Evolutionary conservation across 1,284 basidiomycete genomes (phyloP), one percentile per base, ranked within the genome.

Genomic region (Lignosus rhinocerotis): DNA sequence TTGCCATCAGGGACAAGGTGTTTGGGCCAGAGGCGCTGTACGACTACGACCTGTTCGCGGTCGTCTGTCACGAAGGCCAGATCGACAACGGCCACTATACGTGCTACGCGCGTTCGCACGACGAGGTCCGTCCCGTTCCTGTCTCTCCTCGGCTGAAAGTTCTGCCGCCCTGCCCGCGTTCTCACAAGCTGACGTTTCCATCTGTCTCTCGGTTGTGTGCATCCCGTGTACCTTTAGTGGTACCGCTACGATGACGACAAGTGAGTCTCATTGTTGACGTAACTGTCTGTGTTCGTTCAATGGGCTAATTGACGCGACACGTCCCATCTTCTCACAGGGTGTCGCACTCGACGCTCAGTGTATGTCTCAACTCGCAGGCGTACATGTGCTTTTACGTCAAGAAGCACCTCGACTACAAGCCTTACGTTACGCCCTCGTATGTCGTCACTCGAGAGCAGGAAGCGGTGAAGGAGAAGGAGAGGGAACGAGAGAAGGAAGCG

Each of bases 361-460:
- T 80, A 1, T 90, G 88, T 53, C 79, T 94, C 41, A 76, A 72
- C 56, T 91, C 92, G 33, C 79, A 83, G 56, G 90, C 90, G 10
- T 95, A 96, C 73, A 95, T 95, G 93, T 92, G 92, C 63, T 94
- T 95, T 77, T 96, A 95, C 70, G 90, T 93, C 59, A 94, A 94
- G 71, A 84, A 90, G 8, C 86, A 91, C 60, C 78, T 95, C 47
- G 90, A 94, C 62, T 95, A 94, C 73, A 87, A 86, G 70, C 85
- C 85, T 0, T 73, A 85, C 67, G 80, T 77, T 65, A 84, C 79
- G 34, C 89, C 88, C 4, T 83, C 85, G 0, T 93, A 93, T 67
- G 81, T 90, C 0, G 79, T 87, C 53, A 81, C 83, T 46, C 82
- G 90, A 61, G 84, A 89, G 67, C 81, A 78, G 16, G 87, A 89